Percentiles rank a stretch among this genome's conserved stretches.
Evolutionary conservation across 2,329 filamentous ascomycete genomes (phyloP).

Genomic region (Myotisia sp.): DNA sequence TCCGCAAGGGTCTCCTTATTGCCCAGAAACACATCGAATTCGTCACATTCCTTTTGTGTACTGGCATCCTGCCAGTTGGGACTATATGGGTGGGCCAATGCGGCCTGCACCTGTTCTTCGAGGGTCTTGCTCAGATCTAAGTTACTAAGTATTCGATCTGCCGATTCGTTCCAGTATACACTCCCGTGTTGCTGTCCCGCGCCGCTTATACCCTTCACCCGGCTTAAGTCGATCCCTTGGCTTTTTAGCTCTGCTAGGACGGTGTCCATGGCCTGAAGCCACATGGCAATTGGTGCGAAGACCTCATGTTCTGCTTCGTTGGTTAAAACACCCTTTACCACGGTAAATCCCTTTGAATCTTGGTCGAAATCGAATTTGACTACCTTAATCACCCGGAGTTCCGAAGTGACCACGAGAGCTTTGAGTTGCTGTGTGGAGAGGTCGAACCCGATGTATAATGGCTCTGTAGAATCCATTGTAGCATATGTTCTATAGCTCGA

Average conservation of each 20-base stretch:
- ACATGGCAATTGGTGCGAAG: constrained; percentile 83
- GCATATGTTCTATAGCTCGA: no score
- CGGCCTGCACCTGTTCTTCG: constrained; percentile 55
- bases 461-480: constrained; percentile 24
- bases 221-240: constrained; percentile 55
- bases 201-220: constrained; percentile 70
- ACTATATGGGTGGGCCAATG: constrained; percentile 71
- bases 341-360: constrained; percentile 62
- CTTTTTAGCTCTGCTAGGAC: constrained; percentile 60
- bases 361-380: constrained; percentile 92
- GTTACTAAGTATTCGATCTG: constrained; percentile 47
- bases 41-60: constrained; percentile 80
- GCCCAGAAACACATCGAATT: constrained; percentile 63
- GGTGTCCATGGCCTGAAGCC: constrained; percentile 81
- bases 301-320: constrained; percentile 77
- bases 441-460: constrained; percentile 83
- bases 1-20: constrained; percentile 54
- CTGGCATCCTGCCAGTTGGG: constrained; percentile 98
- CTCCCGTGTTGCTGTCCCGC: constrained; percentile 97
- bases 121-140: constrained; percentile 50
- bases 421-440: constrained; percentile 95
- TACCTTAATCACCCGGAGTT: constrained; percentile 65
- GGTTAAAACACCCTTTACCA: constrained; percentile 75
- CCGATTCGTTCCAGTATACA: constrained; percentile 72
- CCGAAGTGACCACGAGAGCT: constrained; percentile 72